Conservation (phyloP, 139 green algal genomes). For the Dunaliella primolecta region DNA sequence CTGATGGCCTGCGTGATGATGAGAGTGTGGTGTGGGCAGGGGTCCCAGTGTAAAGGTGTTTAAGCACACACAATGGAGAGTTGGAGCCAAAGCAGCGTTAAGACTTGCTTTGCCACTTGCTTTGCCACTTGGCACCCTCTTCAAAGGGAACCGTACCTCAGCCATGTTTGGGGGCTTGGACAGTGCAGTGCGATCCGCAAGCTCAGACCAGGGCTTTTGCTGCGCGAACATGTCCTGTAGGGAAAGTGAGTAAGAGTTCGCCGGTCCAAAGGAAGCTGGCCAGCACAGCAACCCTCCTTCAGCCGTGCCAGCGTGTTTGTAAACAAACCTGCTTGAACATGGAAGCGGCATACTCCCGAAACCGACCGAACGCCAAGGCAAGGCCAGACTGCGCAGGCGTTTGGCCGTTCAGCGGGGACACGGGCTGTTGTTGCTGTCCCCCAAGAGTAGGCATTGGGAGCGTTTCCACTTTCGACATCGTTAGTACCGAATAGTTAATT, state of each 20-base stretch:
- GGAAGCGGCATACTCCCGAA: background rate
- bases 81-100: background rate
- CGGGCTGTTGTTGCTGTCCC: too few relatives aligned
- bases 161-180: slow-evolving; percentile 65
- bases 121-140: background rate
- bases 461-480: too few relatives aligned
- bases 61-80: background rate
- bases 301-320: too few relatives aligned
- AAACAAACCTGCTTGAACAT: slow-evolving; percentile 12
- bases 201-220: slow-evolving; percentile 88
- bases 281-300: too few relatives aligned
- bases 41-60: background rate
- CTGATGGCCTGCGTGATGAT: slow-evolving; percentile 53
- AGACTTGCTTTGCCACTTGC: background rate
- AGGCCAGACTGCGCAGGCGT: too few relatives aligned
- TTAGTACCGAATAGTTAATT: too few relatives aligned
- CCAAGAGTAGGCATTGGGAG: too few relatives aligned
- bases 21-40: background rate
- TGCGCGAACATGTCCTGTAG: background rate
- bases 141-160: slow-evolving; percentile 61
- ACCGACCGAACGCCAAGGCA: background rate
- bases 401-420: too few relatives aligned
- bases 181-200: slow-evolving; percentile 78
- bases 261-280: background rate
- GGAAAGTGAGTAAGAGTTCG: background rate